These are phyloP conservation scores for Chrysopogon serrulatus DNA, from an alignment of 176 grass and related monocot species.

Conservation along the genomic window DNA sequence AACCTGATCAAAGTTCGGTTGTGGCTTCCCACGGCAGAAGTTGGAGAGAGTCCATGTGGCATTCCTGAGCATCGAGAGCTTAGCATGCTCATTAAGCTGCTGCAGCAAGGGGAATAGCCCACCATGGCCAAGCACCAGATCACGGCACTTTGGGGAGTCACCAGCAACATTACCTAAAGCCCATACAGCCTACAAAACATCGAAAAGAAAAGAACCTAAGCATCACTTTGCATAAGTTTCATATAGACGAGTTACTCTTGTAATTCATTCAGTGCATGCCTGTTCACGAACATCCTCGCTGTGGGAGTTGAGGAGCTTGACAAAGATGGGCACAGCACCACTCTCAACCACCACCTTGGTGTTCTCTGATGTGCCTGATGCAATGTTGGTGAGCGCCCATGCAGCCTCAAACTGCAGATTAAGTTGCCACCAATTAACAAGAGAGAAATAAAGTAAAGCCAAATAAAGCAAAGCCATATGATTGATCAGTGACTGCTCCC, in stretches of 20 bases:
- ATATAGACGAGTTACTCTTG: neutral
- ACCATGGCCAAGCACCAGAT: slow-evolving; percentile 67
- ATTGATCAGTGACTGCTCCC: neutral
- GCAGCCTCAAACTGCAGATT: slow-evolving; percentile 82
- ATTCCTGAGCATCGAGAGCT: slow-evolving; percentile 94
- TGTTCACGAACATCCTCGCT: slow-evolving; percentile 92
- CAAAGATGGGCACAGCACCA: slow-evolving; percentile 87
- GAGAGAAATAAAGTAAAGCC: neutral
- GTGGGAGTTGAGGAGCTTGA: slow-evolving; percentile 64
- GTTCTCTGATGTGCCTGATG: slow-evolving; percentile 90
- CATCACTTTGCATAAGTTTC: neutral
- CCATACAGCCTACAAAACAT: slow-evolving; percentile 76
- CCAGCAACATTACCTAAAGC: slow-evolving; percentile 95
- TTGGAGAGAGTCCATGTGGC: slow-evolving; percentile 96
- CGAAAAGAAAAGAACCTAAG: neutral
- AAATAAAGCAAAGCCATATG: neutral
- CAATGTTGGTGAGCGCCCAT: slow-evolving; percentile 95
- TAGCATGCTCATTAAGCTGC: slow-evolving; percentile 87
- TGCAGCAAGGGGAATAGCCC: slow-evolving; percentile 70
- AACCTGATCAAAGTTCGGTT: slow-evolving; percentile 89
- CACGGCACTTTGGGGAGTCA: slow-evolving; percentile 87
- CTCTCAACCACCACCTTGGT: slow-evolving; percentile 87
- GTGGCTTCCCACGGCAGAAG: slow-evolving; percentile 91
- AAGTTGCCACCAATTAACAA: neutral
- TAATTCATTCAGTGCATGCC: slow-evolving; percentile 20